A percentile compares a stretch with the other conserved stretches of the same genome.
phyloP scores from a whole-genome alignment of 306 rosid species.

The Quercus gilva region DNA sequence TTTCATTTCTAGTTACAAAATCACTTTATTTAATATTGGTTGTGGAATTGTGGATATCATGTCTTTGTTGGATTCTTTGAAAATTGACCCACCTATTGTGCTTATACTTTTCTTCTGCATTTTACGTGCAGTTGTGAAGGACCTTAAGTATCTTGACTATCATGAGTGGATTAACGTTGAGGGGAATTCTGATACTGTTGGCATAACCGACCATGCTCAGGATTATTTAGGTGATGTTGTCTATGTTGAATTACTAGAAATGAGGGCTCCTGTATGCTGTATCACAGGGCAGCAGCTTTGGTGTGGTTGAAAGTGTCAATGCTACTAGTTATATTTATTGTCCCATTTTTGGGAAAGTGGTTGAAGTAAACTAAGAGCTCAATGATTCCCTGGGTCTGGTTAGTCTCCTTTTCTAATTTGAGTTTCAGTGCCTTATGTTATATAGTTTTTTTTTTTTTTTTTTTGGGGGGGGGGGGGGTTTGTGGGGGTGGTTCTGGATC shows the following conservation, averaged over 20 bases:
- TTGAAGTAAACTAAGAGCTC: conserved; percentile 67
- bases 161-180: conserved; percentile 94
- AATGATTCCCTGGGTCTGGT: conserved; percentile 74
- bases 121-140: conserved; percentile 57
- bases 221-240: too few relatives aligned
- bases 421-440: too few relatives aligned
- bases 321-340: conserved; percentile 86
- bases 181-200: conserved; percentile 69
- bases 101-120: not conserved
- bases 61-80: not conserved
- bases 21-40: not conserved
- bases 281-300: too few relatives aligned
- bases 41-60: not conserved
- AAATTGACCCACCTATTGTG: not conserved
- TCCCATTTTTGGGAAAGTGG: conserved; percentile 77
- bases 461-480: too few relatives aligned
- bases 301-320: conserved; percentile 56
- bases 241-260: too few relatives aligned
- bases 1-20: not conserved
- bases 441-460: too few relatives aligned
- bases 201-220: conserved; percentile 53
- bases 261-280: too few relatives aligned
- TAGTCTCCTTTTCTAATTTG: conserved; percentile 16
- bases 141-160: conserved; percentile 52
- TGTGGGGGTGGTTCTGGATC: too few relatives aligned